Percentiles rank a stretch among this genome's conserved stretches.
Evolutionary conservation across 1,284 basidiomycete species (phyloP).

Genomic region (Ceratobasidium sp.): DNA sequence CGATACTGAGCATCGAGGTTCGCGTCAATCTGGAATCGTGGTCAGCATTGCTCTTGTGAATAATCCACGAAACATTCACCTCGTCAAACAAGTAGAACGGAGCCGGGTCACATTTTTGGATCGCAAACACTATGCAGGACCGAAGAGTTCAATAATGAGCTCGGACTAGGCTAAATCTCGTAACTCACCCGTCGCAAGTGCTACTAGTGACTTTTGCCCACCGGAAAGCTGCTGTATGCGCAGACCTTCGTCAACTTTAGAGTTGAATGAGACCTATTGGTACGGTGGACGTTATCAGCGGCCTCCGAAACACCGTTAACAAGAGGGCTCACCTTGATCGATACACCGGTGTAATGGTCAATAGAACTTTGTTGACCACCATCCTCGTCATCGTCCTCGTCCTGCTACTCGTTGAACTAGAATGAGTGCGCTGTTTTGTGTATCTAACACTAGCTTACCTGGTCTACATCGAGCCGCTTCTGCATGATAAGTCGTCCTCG

Average conservation of each 20-base stretch:
- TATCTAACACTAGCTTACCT: conserved; percentile 60
- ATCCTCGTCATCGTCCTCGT: conserved; percentile 76
- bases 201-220: conserved; percentile 97
- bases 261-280: conserved; percentile 93
- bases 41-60: neutral
- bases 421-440: neutral
- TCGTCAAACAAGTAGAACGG: conserved; percentile 99
- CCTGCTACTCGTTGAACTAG: conserved; percentile 55
- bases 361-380: conserved; percentile 79
- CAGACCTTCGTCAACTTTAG: conserved; percentile 94
- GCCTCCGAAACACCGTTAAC: neutral
- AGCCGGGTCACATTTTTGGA: conserved; percentile 99
- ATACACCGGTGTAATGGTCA: conserved; percentile 96
- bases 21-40: conserved; percentile 82
- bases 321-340: conserved; percentile 76
- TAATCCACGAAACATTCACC: conserved; percentile 56
- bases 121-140: conserved; percentile 82
- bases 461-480: conserved; percentile 73
- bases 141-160: neutral
- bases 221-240: conserved; percentile 97
- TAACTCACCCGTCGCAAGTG: conserved; percentile 83
- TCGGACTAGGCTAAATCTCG: neutral
- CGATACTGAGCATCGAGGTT: conserved; percentile 97
- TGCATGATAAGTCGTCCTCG: conserved; percentile 92
- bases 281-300: neutral